Base-by-base conservation (phyloP, 2,329 filamentous ascomycete genomes). In the Ustulina deusta region DNA sequence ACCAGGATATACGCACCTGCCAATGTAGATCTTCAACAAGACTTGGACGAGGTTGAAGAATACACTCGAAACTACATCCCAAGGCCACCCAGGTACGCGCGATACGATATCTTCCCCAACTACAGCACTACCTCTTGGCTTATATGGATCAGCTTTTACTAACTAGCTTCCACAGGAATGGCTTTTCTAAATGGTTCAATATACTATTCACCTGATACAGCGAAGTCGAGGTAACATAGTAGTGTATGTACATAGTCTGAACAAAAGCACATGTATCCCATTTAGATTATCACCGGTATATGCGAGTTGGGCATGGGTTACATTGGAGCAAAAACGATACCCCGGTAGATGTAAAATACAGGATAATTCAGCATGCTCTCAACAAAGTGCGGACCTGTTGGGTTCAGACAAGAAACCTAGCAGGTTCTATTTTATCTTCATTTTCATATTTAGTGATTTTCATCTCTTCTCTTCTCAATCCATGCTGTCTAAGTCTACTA, bases 21-120 rank as follows among this genome's bases (percentile, higher is more conserved):
- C 15, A 86, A 92, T 60, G 86, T 90, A 0, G 90, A 93, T 76
- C 78, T 93, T 29, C 77, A 83, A 13, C 85, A 85, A 59, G 89
- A 90, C 69, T 75, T 91, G 17, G 87, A 86, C 0, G 88, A 88
- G 70, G 87, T 93, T 69, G 90, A 91, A 54, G 88, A 90, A 68
- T 92, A 93, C 72, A 86, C 89, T 61, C 81, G 82, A 42, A 88
- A 86, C 52, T 92, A 85, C 74, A 81, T 90, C 11, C 82, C 85
- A 1, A 77, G 68, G 27, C 83, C 84, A 0, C 82, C 89, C 20
- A 86, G 80, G 87, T 88, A 78, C 13, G 34, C 42, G 10, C 36
- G 11, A 56, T 42, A 10, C 75, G 84, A 76, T 59, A 25, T 57
- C 44, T 22, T 20, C 7, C 0, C 15, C 38, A 25, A 7, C 13